Base-by-base conservation (phyloP, 352 stramenopile genomes). In the Globisporangium viniferum region DNA sequence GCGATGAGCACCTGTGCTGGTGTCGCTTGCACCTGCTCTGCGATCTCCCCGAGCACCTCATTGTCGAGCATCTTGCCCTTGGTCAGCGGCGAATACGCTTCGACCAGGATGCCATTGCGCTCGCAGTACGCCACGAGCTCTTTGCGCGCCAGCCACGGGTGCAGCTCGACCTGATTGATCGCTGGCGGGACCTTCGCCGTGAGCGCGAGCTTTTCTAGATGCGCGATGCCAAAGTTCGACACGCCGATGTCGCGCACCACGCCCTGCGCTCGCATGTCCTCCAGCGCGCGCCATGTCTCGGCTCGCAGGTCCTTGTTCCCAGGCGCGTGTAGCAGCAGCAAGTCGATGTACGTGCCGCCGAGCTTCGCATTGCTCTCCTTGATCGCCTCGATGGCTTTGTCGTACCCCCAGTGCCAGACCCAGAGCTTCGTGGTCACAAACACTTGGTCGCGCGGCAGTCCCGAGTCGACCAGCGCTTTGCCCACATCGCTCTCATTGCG, bases 381-480 rank as follows among this genome's bases (percentile, higher is more conserved):
- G 3, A 83, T 76, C 3, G 76, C 73, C 5, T 64, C 70, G 20
- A 93, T 66, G 1, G 84, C 81, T 62, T 82, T 89, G 15, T 94
- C 74, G 68, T 93, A 95, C 27, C 77, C 82, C 75, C 88, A 94
- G 56, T 78, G 72, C 0, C 59, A 51, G 7, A 79, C 48, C 49
- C 80, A 85, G 22, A 95, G 66, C 71, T 97, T 97, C 64, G 79
- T 94, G 7, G 88, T 97, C 12, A 97, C 74, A 61, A 96, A 97
- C 61, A 97, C 77, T 33, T 96, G 70, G 2, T 86, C 71, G 18
- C 88, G 81, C 9, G 76, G 74, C 0, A 97, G 70, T 6, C 90
- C 82, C 0, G 88, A 90, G 61, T 97, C 89, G 20, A 64, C 69
- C 31, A 92, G 69, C 0, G 77, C 93, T 20, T 73, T 69, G 15